A percentile compares a stretch with the other conserved stretches of the same genome.
These are phyloP conservation scores for Fusarium heterosporum DNA, from an alignment of 2,329 filamentous ascomycete species.

Conservation along the genomic window DNA sequence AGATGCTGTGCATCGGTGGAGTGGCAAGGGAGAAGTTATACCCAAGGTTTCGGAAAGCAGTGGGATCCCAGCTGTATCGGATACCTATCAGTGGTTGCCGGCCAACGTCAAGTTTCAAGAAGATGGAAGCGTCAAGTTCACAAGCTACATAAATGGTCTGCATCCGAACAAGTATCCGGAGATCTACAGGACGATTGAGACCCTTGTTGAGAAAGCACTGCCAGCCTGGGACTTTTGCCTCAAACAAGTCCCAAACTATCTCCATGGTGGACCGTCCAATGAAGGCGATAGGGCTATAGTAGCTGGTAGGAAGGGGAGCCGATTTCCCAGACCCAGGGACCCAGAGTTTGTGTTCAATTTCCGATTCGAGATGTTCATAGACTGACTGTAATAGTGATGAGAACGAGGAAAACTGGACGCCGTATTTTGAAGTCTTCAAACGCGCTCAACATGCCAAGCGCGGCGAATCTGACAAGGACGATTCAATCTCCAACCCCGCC, in stretches of 20 bases:
- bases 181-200: constrained; percentile 53
- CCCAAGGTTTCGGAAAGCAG: constrained; percentile 42
- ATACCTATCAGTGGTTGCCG: constrained; percentile 46
- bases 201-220: constrained; percentile 52
- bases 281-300: rapidly evolving
- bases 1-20: constrained; percentile 41
- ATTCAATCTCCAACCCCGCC: not conserved
- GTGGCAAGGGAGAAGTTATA: constrained; percentile 41
- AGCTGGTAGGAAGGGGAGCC: constrained; percentile 23
- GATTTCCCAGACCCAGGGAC: constrained; percentile 1
- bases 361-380: rapidly evolving
- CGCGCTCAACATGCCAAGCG: not conserved
- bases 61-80: constrained; percentile 56
- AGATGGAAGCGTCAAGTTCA: constrained; percentile 50
- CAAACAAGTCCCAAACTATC: too few species aligned
- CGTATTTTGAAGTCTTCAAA: not conserved
- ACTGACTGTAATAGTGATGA: constrained; percentile 22
- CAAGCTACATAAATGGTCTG: constrained; percentile 61
- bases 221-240: constrained; percentile 59
- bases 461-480: not conserved
- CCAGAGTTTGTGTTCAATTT: constrained; percentile 17
- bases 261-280: too few species aligned
- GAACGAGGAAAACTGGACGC: constrained; percentile 23
- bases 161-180: constrained; percentile 51
- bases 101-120: constrained; percentile 55